These are phyloP conservation scores for Mycena filopes DNA, from an alignment of 768 basidiomycete genomes.

Conservation along the genomic window DNA sequence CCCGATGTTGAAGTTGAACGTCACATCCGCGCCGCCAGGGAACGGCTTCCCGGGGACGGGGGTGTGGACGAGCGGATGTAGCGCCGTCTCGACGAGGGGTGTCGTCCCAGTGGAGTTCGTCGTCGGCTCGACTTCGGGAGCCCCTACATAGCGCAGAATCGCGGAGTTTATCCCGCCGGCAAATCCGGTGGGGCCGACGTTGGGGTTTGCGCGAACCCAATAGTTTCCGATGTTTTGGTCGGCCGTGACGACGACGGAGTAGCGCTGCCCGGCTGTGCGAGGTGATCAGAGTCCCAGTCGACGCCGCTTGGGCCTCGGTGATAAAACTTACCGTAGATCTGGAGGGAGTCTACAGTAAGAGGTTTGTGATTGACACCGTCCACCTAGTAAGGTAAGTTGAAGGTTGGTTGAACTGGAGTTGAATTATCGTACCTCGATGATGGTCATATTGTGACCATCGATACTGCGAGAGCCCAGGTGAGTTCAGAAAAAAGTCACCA, in stretches of 20 bases:
- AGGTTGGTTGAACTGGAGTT: too few species aligned
- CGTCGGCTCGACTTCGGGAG: not conserved
- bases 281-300: too few species aligned
- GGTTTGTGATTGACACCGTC: slow-evolving; percentile 48
- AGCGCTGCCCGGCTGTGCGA: slow-evolving; percentile 45
- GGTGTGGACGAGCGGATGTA: slow-evolving; percentile 46
- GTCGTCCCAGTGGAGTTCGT: not conserved
- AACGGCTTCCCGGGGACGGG: slow-evolving; percentile 51
- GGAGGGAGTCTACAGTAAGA: slow-evolving; percentile 45
- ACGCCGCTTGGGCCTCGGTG: too few species aligned
- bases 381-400: slow-evolving; percentile 3
- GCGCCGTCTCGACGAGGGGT: slow-evolving; percentile 21
- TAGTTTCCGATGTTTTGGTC: slow-evolving; percentile 59
- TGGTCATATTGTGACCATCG: slow-evolving; percentile 47
- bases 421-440: slow-evolving; percentile 43
- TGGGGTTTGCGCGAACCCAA: slow-evolving; percentile 60
- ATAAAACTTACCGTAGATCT: slow-evolving; percentile 38
- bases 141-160: slow-evolving; percentile 8
- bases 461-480: slow-evolving; percentile 37
- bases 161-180: slow-evolving; percentile 48
- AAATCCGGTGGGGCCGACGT: slow-evolving; percentile 41
- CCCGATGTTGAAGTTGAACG: slow-evolving; percentile 42
- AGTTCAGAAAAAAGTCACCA: too few species aligned
- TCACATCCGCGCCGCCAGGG: slow-evolving; percentile 53
- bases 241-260: slow-evolving; percentile 57